phyloP scores from a whole-genome alignment of 768 basidiomycete species.

The Collybia sordida region DNA sequence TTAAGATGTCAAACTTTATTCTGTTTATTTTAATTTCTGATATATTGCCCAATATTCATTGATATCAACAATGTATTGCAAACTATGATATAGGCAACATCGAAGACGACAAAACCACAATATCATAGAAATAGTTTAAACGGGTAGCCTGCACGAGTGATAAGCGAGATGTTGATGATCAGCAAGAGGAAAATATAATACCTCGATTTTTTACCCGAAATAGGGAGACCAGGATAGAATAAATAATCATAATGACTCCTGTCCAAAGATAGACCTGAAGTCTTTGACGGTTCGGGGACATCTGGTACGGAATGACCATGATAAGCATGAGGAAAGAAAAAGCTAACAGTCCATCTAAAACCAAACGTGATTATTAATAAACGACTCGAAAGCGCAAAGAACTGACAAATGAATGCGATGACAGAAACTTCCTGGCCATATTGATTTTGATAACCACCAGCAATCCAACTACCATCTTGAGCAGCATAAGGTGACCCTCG shows the following conservation, averaged over 20 bases:
- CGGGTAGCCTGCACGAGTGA: conserved; percentile 58
- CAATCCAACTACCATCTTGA: conserved; percentile 75
- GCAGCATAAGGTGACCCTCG: conserved; percentile 72
- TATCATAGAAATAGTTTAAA: conserved; percentile 71
- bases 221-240: conserved; percentile 81
- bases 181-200: conserved; percentile 26
- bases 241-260: conserved; percentile 75
- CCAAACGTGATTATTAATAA: neutral
- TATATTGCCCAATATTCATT: too few relatives aligned
- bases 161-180: conserved; percentile 1
- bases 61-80: too few relatives aligned
- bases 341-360: conserved; percentile 77
- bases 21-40: neutral
- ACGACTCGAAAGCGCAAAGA: neutral
- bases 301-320: conserved; percentile 76
- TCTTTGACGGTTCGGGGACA: conserved; percentile 73
- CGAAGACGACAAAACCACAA: too few relatives aligned
- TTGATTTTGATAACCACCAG: conserved; percentile 85
- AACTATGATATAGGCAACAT: too few relatives aligned
- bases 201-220: conserved; percentile 93
- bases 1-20: conserved; percentile 1
- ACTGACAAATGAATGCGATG: conserved; percentile 82
- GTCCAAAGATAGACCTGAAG: conserved; percentile 91
- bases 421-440: conserved; percentile 93
- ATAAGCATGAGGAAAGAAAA: conserved; percentile 79